Base-by-base conservation (phyloP, 2,329 filamentous ascomycete species). In the Endoconidiophora polonica region DNA sequence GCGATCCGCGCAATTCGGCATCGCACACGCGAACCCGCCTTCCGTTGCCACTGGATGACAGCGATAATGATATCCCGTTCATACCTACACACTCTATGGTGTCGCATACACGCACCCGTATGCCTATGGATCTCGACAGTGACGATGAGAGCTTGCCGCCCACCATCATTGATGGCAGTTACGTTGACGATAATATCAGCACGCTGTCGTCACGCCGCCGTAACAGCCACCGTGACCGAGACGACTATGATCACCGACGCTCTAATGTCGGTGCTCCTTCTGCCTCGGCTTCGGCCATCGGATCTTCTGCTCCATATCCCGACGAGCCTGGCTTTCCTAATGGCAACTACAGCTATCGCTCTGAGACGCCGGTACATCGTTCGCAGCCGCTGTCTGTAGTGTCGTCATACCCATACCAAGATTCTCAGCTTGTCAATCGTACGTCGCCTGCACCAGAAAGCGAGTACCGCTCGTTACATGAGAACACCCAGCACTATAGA, bases 51-150 rank as follows among this genome's bases (percentile, higher is more conserved):
- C 16, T 49, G 44, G 51, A 53, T 23, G 47, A 53, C 26, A 53
- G 51, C 44, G 51, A 53, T 22, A 48, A 48, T 29, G 51, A 53
- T 18, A 14, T 50, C 12, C 39, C 51, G 10, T 50, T 48, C 5
- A 42, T 46, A 18, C 47, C 47, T 3, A 46, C 51, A 5, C 29
- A 46, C 12, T 53, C 51, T 24, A 53, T 46, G 20, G 44, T 53
- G 37, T 53, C 51, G 22, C 48, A 53, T 44, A 50, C 51, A 10
- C 51, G 51, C 7, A 50, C 51, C 26, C 51, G 51, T 47, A 47
- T 33, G 48, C 51, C 51, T 6, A 26, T 53, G 3, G 44, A 53
- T 6, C 41, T 52, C 29, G 38, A 48, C 20, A 53, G 51, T n/a
- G 51, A 53, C 23, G 51, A 53, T 33, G 51, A 53, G 29, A 47